These are phyloP conservation scores for Aspergillus novofumigatus DNA, from an alignment of 2,329 filamentous ascomycete species.

Conservation along the genomic window DNA sequence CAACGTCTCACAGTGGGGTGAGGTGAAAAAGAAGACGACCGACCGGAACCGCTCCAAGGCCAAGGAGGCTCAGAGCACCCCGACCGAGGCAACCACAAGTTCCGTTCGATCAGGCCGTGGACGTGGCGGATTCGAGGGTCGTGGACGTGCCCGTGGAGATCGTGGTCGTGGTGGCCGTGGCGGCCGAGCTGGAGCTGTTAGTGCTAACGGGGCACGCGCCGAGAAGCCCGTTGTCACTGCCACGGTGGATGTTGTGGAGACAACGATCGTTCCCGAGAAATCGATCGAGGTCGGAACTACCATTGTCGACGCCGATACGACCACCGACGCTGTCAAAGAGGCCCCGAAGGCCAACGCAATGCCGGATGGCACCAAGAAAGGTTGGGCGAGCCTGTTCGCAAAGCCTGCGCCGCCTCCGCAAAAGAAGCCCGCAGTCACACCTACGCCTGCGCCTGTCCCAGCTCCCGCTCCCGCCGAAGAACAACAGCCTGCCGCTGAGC, in stretches of 20 bases:
- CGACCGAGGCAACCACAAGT: slow-evolving; percentile 31
- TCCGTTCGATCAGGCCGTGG: slow-evolving; percentile 41
- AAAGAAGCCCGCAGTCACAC: slow-evolving; percentile 43
- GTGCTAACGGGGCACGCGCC: slow-evolving; percentile 41
- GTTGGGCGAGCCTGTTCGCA: slow-evolving; percentile 72
- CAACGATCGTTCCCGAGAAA: slow-evolving; percentile 10
- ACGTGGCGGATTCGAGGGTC: slow-evolving; percentile 44
- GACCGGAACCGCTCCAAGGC: slow-evolving; percentile 44
- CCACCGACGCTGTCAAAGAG: slow-evolving; percentile 12
- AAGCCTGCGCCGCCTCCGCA: slow-evolving; percentile 53
- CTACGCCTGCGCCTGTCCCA: slow-evolving; percentile 1
- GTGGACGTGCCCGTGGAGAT: slow-evolving; percentile 46
- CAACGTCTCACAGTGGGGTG: slow-evolving; percentile 50
- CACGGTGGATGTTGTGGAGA: slow-evolving; percentile 2
- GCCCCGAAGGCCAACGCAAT: slow-evolving; percentile 31
- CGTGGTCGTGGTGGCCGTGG: slow-evolving; percentile 46
- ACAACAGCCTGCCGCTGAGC: slow-evolving; percentile 8
- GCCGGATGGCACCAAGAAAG: slow-evolving; percentile 41
- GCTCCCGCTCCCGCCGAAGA: neutral
- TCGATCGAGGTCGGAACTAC: slow-evolving; percentile 16
- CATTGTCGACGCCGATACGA: slow-evolving; percentile 14
- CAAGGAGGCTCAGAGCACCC: slow-evolving; percentile 39
- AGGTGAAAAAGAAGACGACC: slow-evolving; percentile 50
- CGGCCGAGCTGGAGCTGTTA: slow-evolving; percentile 37
- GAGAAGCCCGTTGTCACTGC: slow-evolving; percentile 25